phyloP scores from a whole-genome alignment of 768 basidiomycete genomes.

The Lactarius hatsudake region DNA sequence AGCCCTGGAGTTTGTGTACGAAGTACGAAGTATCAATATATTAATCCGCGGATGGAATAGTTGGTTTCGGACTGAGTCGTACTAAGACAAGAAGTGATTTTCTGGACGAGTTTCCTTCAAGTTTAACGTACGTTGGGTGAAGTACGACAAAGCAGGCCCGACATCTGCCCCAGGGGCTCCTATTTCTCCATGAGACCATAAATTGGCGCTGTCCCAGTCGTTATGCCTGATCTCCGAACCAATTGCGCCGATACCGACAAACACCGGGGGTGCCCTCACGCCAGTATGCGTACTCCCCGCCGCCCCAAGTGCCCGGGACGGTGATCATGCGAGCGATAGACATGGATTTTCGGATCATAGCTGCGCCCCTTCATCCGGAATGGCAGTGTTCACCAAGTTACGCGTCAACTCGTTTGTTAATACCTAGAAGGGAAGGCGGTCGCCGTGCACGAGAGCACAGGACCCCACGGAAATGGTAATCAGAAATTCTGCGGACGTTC shows the following conservation, averaged over 20 bases:
- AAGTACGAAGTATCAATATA: neutral
- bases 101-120: neutral
- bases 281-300: neutral
- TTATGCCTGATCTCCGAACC: neutral
- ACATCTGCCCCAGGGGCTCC: neutral
- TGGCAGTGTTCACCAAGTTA: neutral
- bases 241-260: neutral
- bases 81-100: neutral
- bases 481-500: neutral
- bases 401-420: neutral
- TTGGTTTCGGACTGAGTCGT: neutral
- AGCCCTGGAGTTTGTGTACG: neutral
- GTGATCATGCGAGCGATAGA: neutral
- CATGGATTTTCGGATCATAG: neutral
- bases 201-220: neutral
- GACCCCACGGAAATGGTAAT: neutral
- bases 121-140: neutral
- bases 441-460: neutral
- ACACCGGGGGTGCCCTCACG: neutral
- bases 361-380: neutral
- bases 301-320: neutral
- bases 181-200: neutral
- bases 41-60: neutral
- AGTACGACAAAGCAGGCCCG: neutral
- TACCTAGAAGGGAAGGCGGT: neutral